A percentile compares a stretch with the other conserved stretches of the same genome.
Evolutionary conservation across 2,329 filamentous ascomycete species (phyloP).

Genomic region (Scedosporium aurantiacum): DNA sequence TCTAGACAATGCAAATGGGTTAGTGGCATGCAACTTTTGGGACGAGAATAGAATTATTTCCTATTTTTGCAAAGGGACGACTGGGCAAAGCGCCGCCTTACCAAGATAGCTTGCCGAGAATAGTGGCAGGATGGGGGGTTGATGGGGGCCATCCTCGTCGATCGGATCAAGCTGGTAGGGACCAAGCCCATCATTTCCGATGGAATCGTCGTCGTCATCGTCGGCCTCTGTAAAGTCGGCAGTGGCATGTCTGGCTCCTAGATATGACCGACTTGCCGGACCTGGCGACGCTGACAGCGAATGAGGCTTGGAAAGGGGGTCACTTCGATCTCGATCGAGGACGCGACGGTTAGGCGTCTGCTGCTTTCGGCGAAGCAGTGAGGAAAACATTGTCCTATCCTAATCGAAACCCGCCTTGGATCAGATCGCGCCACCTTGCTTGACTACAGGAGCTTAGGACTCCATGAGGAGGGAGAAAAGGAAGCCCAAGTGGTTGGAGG

Average conservation of each 20-base stretch:
- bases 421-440: conserved; percentile 4
- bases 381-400: conserved; percentile 7
- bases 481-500: background rate
- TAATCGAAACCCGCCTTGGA: background rate
- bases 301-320: background rate
- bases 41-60: too few relatives aligned
- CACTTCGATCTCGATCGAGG: conserved; percentile 1
- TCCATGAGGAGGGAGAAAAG: conserved; percentile 4
- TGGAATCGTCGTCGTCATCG: conserved; percentile 35
- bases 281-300: conserved; percentile 2
- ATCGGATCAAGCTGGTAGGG: conserved; percentile 11
- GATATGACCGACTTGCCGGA: conserved; percentile 5
- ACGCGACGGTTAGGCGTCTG: conserved; percentile 3
- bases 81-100: conserved; percentile 23
- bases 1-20: conserved; percentile 38
- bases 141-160: conserved; percentile 9
- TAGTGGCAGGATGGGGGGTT: conserved; percentile 51
- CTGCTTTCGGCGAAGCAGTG: conserved; percentile 4
- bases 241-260: conserved; percentile 39
- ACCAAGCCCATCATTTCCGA: conserved; percentile 20
- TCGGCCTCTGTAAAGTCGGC: conserved; percentile 57
- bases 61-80: background rate
- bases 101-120: conserved; percentile 72
- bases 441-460: background rate
- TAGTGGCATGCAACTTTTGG: conserved; percentile 8